These are phyloP conservation scores for Calonectria hawksworthii DNA, from an alignment of 2,329 filamentous ascomycete species.

Conservation along the genomic window DNA sequence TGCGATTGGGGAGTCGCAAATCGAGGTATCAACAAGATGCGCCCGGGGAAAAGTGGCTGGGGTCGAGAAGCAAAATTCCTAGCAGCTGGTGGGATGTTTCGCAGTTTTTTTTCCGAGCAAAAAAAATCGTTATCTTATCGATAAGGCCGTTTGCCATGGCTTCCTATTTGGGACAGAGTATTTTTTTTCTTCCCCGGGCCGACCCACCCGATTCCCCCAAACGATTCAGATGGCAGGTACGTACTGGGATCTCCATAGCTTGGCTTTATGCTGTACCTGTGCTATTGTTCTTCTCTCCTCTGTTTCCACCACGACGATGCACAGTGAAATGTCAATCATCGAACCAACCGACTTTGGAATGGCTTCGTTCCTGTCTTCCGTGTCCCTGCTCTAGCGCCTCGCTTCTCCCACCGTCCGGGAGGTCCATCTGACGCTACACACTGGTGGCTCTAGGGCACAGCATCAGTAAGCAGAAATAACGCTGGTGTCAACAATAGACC, in stretches of 20 bases:
- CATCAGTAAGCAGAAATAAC: background rate
- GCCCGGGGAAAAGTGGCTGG: constrained; percentile 34
- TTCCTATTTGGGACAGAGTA: background rate
- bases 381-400: constrained; percentile 14
- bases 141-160: constrained; percentile 36
- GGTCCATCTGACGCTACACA: background rate
- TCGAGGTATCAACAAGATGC: constrained; percentile 16
- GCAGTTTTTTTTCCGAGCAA: constrained; percentile 11
- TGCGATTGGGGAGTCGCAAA: constrained; percentile 23
- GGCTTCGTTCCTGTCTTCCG: constrained; percentile 10
- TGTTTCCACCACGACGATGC: background rate
- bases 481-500: background rate
- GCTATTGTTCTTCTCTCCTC: background rate
- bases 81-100: constrained; percentile 41
- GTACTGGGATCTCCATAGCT: background rate
- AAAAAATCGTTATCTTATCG: constrained; percentile 51
- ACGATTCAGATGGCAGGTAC: background rate
- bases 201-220: constrained; percentile 5
- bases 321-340: background rate
- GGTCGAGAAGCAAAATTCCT: constrained; percentile 30
- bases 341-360: background rate
- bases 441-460: background rate
- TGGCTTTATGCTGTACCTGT: background rate
- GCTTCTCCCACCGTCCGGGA: background rate
- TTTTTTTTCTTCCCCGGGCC: background rate